Conservation (phyloP, 495 filamentous ascomycete genomes). For the Bacidia rubella region DNA sequence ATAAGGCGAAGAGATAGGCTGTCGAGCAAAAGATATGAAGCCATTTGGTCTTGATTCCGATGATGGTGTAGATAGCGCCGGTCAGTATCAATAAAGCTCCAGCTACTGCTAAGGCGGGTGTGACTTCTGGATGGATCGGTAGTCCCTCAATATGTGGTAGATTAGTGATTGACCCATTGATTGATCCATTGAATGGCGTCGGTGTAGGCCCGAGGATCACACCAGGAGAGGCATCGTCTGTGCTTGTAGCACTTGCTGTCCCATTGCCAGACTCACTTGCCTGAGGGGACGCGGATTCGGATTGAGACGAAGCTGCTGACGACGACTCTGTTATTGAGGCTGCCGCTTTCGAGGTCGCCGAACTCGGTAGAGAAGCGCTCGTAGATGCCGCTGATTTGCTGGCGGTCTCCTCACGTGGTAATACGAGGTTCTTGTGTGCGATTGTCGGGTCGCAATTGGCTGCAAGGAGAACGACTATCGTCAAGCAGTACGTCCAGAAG, state of each 20-base stretch:
- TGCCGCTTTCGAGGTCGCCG: neutral
- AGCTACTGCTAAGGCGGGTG: conserved; percentile 65
- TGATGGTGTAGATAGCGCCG: conserved; percentile 53
- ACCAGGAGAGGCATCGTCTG: neutral
- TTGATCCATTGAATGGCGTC: conserved; percentile 12
- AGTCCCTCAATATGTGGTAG: conserved; percentile 30
- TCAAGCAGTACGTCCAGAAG: neutral
- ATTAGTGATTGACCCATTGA: conserved; percentile 3
- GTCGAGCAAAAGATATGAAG: conserved; percentile 72
- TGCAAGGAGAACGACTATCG: conserved; percentile 1
- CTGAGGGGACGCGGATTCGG: neutral
- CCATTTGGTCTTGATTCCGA: conserved; percentile 78
- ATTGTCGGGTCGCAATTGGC: neutral
- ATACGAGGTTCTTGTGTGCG: conserved; percentile 5
- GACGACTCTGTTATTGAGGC: neutral
- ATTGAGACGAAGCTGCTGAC: neutral
- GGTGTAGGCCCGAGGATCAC: conserved; percentile 1
- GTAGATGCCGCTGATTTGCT: conserved; percentile 4
- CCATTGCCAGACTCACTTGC: neutral
- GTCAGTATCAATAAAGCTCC: conserved; percentile 62
- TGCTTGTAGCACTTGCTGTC: neutral
- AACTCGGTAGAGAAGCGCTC: neutral
- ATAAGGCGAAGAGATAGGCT: conserved; percentile 56
- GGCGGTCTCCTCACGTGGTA: conserved; percentile 9
- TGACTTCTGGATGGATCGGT: conserved; percentile 61